A percentile compares a stretch with the other conserved stretches of the same genome.
Evolutionary conservation across 2,329 filamentous ascomycete species (phyloP).

Genomic region (Fusarium nurragi): DNA sequence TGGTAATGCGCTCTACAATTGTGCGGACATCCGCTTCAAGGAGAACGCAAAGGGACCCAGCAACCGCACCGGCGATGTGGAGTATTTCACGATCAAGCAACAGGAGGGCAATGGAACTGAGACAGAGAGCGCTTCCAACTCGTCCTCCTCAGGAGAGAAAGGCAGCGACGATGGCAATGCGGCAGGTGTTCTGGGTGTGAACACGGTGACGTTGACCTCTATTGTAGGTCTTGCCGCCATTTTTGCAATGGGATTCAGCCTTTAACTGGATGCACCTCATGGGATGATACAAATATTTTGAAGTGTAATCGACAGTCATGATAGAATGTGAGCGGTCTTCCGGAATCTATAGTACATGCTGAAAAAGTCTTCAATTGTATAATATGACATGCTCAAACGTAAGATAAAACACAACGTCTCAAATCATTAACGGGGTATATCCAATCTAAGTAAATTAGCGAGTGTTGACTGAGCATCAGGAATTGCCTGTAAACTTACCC

Average conservation of each 20-base stretch:
- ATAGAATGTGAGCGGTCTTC: slow-evolving; percentile 6
- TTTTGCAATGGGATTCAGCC: slow-evolving; percentile 51
- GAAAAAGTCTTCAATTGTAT: slow-evolving; percentile 3
- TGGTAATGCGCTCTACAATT: slow-evolving; percentile 74
- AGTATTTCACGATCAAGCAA: slow-evolving; percentile 53
- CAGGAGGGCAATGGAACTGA: slow-evolving; percentile 37
- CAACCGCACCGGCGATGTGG: slow-evolving; percentile 51
- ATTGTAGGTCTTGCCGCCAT: slow-evolving; percentile 51
- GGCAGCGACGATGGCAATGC: slow-evolving; percentile 34
- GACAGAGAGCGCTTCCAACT: slow-evolving; percentile 31
- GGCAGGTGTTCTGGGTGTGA: slow-evolving; percentile 37
- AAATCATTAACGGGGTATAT: slow-evolving; percentile 34
- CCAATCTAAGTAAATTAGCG: slow-evolving; percentile 37
- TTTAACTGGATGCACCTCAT: slow-evolving; percentile 37
- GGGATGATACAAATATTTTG: slow-evolving; percentile 3
- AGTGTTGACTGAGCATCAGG: neutral
- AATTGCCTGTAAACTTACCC: slow-evolving; percentile 25
- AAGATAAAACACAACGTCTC: slow-evolving; percentile 7
- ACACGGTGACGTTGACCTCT: slow-evolving; percentile 47
- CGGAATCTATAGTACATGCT: slow-evolving; percentile 30
- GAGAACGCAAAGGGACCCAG: slow-evolving; percentile 57
- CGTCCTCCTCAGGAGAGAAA: slow-evolving; percentile 16
- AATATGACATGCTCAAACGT: neutral
- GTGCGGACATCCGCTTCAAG: slow-evolving; percentile 77
- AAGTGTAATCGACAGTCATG: slow-evolving; percentile 13